phyloP scores from a whole-genome alignment of 768 basidiomycete genomes.

The Suillus ampliporus region DNA sequence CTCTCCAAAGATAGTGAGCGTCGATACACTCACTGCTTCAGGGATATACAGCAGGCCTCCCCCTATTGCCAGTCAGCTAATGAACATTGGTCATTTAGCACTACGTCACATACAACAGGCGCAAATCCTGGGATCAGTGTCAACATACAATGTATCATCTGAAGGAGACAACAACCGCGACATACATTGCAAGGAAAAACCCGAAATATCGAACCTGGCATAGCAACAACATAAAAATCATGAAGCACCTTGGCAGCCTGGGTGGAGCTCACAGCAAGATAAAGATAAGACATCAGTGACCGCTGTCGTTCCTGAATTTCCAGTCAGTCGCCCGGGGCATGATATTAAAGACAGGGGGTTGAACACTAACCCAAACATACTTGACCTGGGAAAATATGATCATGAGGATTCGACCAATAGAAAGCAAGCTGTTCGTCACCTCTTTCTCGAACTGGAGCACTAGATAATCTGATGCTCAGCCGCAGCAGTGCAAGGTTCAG shows the following conservation, averaged over 20 bases:
- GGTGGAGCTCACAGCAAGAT: not conserved
- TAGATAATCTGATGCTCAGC: not conserved
- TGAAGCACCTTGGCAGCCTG: not conserved
- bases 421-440: not conserved
- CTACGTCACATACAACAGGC: not conserved
- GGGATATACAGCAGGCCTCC: not conserved
- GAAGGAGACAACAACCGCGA: not conserved
- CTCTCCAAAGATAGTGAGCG: not conserved
- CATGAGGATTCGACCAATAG: not conserved
- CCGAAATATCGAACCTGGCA: not conserved
- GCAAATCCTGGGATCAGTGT: not conserved
- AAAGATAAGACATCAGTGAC: not conserved
- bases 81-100: not conserved
- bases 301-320: not conserved
- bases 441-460: constrained; percentile 1
- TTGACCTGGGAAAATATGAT: not conserved
- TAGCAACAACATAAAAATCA: not conserved
- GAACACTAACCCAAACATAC: not conserved
- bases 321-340: not conserved
- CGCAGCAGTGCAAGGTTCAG: not conserved
- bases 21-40: not conserved
- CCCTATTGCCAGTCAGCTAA: not conserved
- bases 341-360: not conserved
- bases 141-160: not conserved
- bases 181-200: not conserved